Conservation (phyloP, 2,329 filamentous ascomycete genomes). For the Verticillium klebahnii region DNA sequence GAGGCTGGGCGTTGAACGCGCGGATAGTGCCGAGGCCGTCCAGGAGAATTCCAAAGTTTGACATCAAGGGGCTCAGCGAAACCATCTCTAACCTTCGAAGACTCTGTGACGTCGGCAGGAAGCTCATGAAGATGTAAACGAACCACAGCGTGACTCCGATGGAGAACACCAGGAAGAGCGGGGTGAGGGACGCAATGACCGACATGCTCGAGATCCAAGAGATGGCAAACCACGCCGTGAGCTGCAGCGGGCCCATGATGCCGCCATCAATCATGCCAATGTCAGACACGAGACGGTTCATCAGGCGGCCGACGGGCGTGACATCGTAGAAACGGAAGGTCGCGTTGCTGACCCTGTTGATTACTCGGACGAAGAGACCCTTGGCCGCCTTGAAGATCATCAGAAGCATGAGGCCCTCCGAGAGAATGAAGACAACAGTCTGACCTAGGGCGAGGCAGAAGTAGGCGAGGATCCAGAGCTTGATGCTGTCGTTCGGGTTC, state of each 20-base stretch:
- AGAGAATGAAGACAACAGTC: constrained; percentile 54
- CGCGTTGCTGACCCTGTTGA: constrained; percentile 69
- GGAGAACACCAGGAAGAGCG: constrained; percentile 70
- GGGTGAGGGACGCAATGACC: constrained; percentile 77
- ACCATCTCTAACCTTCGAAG: constrained; percentile 84
- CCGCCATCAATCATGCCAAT: constrained; percentile 86
- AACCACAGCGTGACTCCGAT: constrained; percentile 63
- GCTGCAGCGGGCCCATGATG: constrained; percentile 70
- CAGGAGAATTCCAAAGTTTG: constrained; percentile 84
- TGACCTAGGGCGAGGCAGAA: constrained; percentile 59
- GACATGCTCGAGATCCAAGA: constrained; percentile 68
- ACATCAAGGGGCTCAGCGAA: constrained; percentile 81
- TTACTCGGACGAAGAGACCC: constrained; percentile 66
- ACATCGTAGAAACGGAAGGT: constrained; percentile 90
- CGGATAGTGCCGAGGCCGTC: constrained; percentile 84
- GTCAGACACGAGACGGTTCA: constrained; percentile 89
- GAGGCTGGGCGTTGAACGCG: constrained; percentile 71
- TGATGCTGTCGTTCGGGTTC: constrained; percentile 60
- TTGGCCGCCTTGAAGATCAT: constrained; percentile 77
- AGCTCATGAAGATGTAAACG: constrained; percentile 68
- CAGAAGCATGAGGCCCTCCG: constrained; percentile 65
- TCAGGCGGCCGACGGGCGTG: constrained; percentile 81
- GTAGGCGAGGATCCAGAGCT: constrained; percentile 71
- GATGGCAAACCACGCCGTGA: constrained; percentile 65
- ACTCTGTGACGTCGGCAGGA: constrained; percentile 78